Evolutionary conservation across 2,329 filamentous ascomycete species (phyloP).

Genomic region (Exophiala sideris): DNA sequence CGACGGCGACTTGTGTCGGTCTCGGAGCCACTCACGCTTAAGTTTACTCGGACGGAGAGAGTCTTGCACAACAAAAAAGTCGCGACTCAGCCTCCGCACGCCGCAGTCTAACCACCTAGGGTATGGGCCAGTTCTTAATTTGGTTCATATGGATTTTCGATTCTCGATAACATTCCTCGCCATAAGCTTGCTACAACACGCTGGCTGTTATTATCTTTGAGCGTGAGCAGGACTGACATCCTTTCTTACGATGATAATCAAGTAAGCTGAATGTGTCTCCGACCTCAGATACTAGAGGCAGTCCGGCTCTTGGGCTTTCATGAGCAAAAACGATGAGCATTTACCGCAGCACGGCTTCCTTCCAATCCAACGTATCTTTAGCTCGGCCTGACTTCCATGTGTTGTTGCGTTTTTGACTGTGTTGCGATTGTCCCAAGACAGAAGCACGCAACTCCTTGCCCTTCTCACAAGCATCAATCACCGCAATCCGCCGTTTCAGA

Average conservation of each 20-base stretch:
- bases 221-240: no score
- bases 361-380: neutral
- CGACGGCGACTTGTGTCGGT: conserved; percentile 11
- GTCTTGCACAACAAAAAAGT: conserved; percentile 9
- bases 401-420: neutral
- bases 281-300: no score
- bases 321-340: neutral
- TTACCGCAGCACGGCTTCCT: neutral
- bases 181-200: neutral
- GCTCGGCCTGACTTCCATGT: neutral
- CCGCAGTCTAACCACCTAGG: conserved; percentile 7
- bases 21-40: no score
- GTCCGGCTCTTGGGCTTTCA: no score
- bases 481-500: conserved; percentile 9
- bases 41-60: no score
- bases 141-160: conserved; percentile 2
- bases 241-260: no score
- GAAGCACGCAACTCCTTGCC: neutral
- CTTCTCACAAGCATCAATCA: conserved; percentile 1
- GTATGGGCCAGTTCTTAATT: conserved; percentile 14
- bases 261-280: no score
- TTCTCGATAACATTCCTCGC: neutral
- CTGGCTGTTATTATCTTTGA: no score
- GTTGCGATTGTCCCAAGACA: neutral
- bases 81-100: conserved; percentile 1